Evolutionary conservation across 345 rosid species (phyloP).

Genomic region (Ailanthus altissimus): DNA sequence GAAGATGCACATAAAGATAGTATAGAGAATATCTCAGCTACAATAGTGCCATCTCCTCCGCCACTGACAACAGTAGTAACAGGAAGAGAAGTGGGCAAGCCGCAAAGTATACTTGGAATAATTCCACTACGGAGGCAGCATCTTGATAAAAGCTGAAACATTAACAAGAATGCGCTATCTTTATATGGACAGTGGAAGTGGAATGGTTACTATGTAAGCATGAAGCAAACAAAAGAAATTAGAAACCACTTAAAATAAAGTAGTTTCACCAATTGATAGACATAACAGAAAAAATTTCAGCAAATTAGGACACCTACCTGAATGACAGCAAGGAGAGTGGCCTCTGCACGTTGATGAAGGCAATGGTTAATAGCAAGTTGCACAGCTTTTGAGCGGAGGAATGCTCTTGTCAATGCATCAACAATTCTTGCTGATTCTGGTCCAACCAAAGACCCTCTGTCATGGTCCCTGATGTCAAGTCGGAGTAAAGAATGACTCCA

Average conservation of each 20-base stretch:
- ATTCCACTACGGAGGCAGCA: constrained; percentile 82
- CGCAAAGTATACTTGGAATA: constrained; percentile 80
- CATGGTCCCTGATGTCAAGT: constrained; percentile 62
- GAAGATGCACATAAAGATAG: constrained; percentile 55
- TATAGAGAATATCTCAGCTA: constrained; percentile 77
- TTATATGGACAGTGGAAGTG: constrained; percentile 6
- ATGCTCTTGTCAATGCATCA: constrained; percentile 69
- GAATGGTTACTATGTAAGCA: constrained; percentile 6
- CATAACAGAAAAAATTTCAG: background rate
- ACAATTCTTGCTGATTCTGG: constrained; percentile 62
- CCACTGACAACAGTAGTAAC: constrained; percentile 83
- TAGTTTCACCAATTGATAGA: constrained; percentile 13
- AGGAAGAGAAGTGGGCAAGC: constrained; percentile 86
- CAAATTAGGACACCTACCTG: constrained; percentile 54
- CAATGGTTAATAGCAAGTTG: constrained; percentile 75
- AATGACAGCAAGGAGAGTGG: constrained; percentile 57
- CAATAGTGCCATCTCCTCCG: constrained; percentile 90
- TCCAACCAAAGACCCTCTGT: constrained; percentile 52
- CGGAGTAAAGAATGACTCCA: constrained; percentile 48
- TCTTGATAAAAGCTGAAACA: constrained; percentile 80
- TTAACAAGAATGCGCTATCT: constrained; percentile 18
- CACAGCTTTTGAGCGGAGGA: constrained; percentile 77
- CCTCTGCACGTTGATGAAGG: constrained; percentile 78
- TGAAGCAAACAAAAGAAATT: constrained; percentile 4
- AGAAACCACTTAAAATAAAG: constrained; percentile 15